These are phyloP conservation scores for Floccularia luteovirens DNA, from an alignment of 768 basidiomycete species.

Conservation along the genomic window DNA sequence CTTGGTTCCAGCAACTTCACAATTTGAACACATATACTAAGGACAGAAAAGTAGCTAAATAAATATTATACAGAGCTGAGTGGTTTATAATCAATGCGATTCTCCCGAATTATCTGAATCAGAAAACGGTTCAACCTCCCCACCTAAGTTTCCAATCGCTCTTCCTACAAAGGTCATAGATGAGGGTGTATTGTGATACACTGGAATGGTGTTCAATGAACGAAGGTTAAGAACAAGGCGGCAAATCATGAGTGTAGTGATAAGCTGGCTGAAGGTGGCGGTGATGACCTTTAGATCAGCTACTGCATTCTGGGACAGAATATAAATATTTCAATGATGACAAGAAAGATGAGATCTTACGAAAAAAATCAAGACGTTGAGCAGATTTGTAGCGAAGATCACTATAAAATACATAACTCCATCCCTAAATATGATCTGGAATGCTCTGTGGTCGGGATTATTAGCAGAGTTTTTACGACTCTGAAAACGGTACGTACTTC, in stretches of 20 bases:
- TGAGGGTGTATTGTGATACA: not conserved
- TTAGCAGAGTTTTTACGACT: not conserved
- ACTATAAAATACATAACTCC: not conserved
- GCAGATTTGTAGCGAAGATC: not conserved
- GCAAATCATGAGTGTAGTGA: not conserved
- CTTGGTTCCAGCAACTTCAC: too few relatives aligned
- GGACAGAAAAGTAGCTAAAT: too few relatives aligned
- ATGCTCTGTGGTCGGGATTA: not conserved
- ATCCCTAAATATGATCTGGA: not conserved
- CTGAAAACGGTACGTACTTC: not conserved
- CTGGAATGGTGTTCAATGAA: not conserved
- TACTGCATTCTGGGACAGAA: too few relatives aligned
- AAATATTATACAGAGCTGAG: too few relatives aligned
- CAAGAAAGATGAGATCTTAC: not conserved
- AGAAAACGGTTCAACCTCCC: constrained; percentile 5
- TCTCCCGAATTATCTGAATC: too few relatives aligned
- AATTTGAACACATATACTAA: too few relatives aligned
- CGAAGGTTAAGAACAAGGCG: not conserved
- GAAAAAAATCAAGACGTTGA: not conserved
- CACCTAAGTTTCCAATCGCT: not conserved
- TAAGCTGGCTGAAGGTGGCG: not conserved
- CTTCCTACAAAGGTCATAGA: not conserved
- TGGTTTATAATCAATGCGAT: too few relatives aligned
- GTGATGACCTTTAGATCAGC: not conserved
- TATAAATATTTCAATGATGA: too few relatives aligned